Percentiles rank a stretch among this genome's conserved stretches.
These are phyloP conservation scores for Monilinia aucupariae DNA, from an alignment of 2,329 filamentous ascomycete genomes.

Conservation along the genomic window DNA sequence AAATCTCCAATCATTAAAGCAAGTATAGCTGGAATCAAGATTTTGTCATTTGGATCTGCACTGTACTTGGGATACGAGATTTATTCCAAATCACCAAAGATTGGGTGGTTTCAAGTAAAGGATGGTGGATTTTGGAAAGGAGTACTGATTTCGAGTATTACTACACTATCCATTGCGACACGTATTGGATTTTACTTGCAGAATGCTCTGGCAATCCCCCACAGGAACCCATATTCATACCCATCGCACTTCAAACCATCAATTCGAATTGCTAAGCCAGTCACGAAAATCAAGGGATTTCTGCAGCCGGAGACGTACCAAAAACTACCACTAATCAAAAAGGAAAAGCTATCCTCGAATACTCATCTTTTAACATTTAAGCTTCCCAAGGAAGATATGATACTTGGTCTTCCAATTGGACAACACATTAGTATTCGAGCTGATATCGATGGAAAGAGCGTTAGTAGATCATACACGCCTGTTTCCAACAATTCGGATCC, in stretches of 20 bases:
- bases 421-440: slow-evolving; percentile 39
- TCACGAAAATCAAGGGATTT: slow-evolving; percentile 14
- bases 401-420: slow-evolving; percentile 40
- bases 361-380: slow-evolving; percentile 30
- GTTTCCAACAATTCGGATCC: slow-evolving; percentile 46
- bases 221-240: slow-evolving; percentile 18
- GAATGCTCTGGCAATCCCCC: slow-evolving; percentile 5
- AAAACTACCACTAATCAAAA: slow-evolving; percentile 22
- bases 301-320: slow-evolving; percentile 23
- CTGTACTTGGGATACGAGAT: slow-evolving; percentile 14
- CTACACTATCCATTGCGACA: slow-evolving; percentile 3
- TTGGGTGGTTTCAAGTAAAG: slow-evolving; percentile 17
- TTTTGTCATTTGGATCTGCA: slow-evolving; percentile 10
- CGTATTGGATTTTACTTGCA: slow-evolving; percentile 16
- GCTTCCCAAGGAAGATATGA: slow-evolving; percentile 32
- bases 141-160: slow-evolving; percentile 17
- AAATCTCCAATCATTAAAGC: slow-evolving; percentile 14
- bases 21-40: slow-evolving; percentile 10
- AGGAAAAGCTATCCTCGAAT: slow-evolving; percentile 23
- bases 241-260: slow-evolving; percentile 18
- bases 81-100: slow-evolving; percentile 9
- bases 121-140: slow-evolving; percentile 35
- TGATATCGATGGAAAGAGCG: slow-evolving; percentile 33
- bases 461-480: slow-evolving; percentile 41
- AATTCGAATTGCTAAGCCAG: slow-evolving; percentile 16